Evolutionary conservation across 2,329 filamentous ascomycete species (phyloP).

Genomic region (Truncatella angustata): DNA sequence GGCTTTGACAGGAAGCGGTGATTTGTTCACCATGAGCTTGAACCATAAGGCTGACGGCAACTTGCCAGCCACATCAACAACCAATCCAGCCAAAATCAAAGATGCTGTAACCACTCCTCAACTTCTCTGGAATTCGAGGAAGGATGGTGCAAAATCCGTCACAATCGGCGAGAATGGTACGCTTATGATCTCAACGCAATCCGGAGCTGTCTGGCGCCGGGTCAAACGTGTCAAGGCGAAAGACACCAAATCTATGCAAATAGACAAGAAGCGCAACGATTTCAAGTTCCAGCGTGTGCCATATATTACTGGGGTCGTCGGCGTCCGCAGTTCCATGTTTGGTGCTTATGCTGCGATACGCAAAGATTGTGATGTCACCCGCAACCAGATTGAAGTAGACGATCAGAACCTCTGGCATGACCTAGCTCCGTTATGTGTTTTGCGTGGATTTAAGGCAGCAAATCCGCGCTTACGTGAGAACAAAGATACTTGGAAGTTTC

Average conservation of each 20-base stretch:
- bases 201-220: conserved; percentile 89
- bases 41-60: conserved; percentile 64
- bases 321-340: conserved; percentile 83
- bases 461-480: conserved; percentile 35
- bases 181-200: conserved; percentile 89
- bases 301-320: conserved; percentile 79
- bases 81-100: conserved; percentile 87
- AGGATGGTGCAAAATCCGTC: conserved; percentile 82
- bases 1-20: conserved; percentile 78
- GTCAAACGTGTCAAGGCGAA: conserved; percentile 81
- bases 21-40: conserved; percentile 82
- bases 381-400: conserved; percentile 64
- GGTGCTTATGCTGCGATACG: conserved; percentile 88
- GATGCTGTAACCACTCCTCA: conserved; percentile 75
- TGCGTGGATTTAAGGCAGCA: conserved; percentile 56
- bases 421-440: conserved; percentile 65
- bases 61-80: conserved; percentile 70
- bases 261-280: conserved; percentile 71
- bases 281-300: conserved; percentile 95
- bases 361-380: conserved; percentile 79
- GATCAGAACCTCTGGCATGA: conserved; percentile 73
- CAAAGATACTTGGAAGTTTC: conserved; percentile 40
- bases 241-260: conserved; percentile 43
- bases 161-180: conserved; percentile 90
- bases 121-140: conserved; percentile 85